Conservation (phyloP, 371 early-diverging fungal genomes). For the Vairimorpha apis region DNA sequence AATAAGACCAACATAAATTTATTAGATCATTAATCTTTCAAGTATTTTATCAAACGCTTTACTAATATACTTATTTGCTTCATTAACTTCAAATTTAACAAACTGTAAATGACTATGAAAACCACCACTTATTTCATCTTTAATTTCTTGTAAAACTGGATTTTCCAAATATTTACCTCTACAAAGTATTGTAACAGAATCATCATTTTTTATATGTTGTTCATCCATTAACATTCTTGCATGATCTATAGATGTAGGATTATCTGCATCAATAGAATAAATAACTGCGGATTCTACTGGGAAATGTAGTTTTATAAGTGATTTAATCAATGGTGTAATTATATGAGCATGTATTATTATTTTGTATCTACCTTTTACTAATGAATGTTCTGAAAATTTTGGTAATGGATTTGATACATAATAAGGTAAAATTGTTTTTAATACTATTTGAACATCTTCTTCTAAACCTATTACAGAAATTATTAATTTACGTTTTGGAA, state of each 20-base stretch:
- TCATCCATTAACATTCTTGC: slow-evolving; percentile 9
- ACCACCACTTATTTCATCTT: slow-evolving; percentile 7
- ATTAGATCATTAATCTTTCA: slow-evolving; percentile 3
- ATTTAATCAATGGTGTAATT: slow-evolving; percentile 13
- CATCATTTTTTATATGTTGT: neutral
- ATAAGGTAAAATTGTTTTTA: neutral
- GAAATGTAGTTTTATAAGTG: slow-evolving; percentile 18
- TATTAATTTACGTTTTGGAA: slow-evolving; percentile 6
- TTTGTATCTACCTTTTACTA: slow-evolving; percentile 1
- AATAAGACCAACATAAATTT: neutral
- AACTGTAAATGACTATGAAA: slow-evolving; percentile 26
- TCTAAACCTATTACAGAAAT: slow-evolving; percentile 16
- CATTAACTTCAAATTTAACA: slow-evolving; percentile 22
- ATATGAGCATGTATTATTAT: slow-evolving; percentile 24
- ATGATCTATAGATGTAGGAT: neutral
- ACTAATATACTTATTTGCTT: neutral
- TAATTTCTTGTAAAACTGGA: slow-evolving; percentile 9
- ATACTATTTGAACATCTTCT: slow-evolving; percentile 18
- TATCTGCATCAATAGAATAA: slow-evolving; percentile 33
- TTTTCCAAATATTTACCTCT: slow-evolving; percentile 17
- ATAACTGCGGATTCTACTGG: slow-evolving; percentile 9
- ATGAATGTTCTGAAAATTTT: slow-evolving; percentile 25
- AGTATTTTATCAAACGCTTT: slow-evolving; percentile 25
- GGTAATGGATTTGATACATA: neutral
- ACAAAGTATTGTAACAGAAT: slow-evolving; percentile 21